Percentiles rank a stretch among this genome's conserved stretches.
phyloP scores from a whole-genome alignment of 2,329 filamentous ascomycete genomes.

The Massarina eburnea region DNA sequence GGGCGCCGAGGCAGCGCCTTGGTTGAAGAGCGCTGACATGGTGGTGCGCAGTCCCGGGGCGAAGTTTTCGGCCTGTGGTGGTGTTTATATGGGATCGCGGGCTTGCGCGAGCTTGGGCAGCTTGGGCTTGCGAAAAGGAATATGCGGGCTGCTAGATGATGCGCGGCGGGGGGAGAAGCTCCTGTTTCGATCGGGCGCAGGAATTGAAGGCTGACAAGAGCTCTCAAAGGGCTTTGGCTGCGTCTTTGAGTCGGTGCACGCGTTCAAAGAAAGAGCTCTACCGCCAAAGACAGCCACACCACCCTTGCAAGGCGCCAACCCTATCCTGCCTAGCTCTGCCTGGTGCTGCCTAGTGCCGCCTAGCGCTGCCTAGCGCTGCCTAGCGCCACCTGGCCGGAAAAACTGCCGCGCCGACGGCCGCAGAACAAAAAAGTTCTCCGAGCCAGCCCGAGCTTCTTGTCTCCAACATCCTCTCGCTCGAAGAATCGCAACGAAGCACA shows the following conservation, averaged over 20 bases:
- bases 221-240: neutral
- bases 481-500: slow-evolving; percentile 99
- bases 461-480: slow-evolving; percentile 80
- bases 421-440: slow-evolving; percentile 22
- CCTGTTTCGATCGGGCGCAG: neutral
- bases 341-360: slow-evolving; percentile 26
- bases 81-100: slow-evolving; percentile 13
- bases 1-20: slow-evolving; percentile 53
- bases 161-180: neutral
- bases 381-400: slow-evolving; percentile 27
- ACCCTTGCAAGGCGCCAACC: slow-evolving; percentile 29
- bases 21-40: slow-evolving; percentile 66
- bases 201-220: neutral
- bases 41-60: slow-evolving; percentile 5
- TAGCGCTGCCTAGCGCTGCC: slow-evolving; percentile 30
- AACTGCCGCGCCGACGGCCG: slow-evolving; percentile 18
- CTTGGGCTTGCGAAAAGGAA: neutral
- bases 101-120: slow-evolving; percentile 9
- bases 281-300: slow-evolving; percentile 10
- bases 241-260: neutral
- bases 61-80: slow-evolving; percentile 5
- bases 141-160: neutral
- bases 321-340: slow-evolving; percentile 29
- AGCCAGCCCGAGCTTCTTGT: slow-evolving; percentile 16
- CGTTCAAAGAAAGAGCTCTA: slow-evolving; percentile 1